Conservation (phyloP, 371 early-diverging fungal genomes). For the Actinomortierella wolfii region DNA sequence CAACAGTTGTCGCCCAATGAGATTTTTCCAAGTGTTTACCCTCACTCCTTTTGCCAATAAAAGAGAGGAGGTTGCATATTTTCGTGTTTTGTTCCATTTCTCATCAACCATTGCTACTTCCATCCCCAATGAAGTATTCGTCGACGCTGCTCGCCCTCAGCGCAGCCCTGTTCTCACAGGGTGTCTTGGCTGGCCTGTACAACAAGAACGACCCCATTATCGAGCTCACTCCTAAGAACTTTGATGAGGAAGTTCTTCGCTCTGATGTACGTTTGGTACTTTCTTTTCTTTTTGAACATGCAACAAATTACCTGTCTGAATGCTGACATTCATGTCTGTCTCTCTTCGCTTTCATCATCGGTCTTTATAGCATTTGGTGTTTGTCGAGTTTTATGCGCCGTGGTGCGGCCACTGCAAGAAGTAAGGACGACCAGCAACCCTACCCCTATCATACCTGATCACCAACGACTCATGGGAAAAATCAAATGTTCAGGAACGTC, state of each 20-base stretch:
- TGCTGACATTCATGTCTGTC: neutral
- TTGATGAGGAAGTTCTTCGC: constrained; percentile 68
- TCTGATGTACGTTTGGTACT: constrained; percentile 56
- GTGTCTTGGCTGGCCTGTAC: constrained; percentile 54
- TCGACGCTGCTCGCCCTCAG: constrained; percentile 38
- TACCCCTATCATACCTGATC: no score
- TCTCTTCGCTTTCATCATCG: constrained; percentile 5
- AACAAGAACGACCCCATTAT: constrained; percentile 60
- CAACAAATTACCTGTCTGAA: neutral
- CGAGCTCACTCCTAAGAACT: constrained; percentile 65
- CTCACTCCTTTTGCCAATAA: no score
- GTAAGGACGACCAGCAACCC: constrained; percentile 40
- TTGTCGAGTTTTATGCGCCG: constrained; percentile 91
- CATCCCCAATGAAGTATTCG: constrained; percentile 44
- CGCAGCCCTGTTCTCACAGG: constrained; percentile 37
- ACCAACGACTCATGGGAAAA: no score
- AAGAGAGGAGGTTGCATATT: no score
- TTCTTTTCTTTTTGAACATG: neutral
- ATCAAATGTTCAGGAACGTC: no score
- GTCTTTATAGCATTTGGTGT: constrained; percentile 65
- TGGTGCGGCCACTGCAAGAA: constrained; percentile 95
- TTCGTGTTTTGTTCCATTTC: no score
- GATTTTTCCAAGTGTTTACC: no score
- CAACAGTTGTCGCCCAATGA: no score
- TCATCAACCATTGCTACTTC: no score